Evolutionary conservation across 2,329 filamentous ascomycete species (phyloP).

Genomic region (Aschersonia sp.): DNA sequence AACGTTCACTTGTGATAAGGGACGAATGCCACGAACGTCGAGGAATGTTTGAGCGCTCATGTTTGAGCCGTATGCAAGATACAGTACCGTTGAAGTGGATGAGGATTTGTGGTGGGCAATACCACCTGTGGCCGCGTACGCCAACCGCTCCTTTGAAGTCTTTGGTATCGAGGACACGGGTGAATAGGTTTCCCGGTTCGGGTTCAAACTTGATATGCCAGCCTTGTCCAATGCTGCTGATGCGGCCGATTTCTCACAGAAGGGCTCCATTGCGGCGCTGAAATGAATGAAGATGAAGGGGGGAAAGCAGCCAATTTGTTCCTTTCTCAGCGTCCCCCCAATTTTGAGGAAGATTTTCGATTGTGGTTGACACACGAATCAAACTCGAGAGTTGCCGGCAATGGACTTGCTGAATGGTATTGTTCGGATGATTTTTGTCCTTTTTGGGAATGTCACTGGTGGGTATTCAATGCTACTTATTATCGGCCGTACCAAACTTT

Average conservation of each 20-base stretch:
- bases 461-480: not conserved
- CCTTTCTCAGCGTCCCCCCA: not conserved
- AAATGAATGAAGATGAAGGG: no score
- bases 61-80: slow-evolving; percentile 88
- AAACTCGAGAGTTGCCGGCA: not conserved
- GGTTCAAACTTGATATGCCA: slow-evolving; percentile 7
- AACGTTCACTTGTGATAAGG: slow-evolving; percentile 69
- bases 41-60: slow-evolving; percentile 68
- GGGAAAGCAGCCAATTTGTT: no score
- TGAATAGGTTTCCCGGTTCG: slow-evolving; percentile 13
- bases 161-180: slow-evolving; percentile 16
- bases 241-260: slow-evolving; percentile 1
- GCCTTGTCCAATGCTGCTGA: slow-evolving; percentile 12
- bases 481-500: not conserved
- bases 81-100: slow-evolving; percentile 44
- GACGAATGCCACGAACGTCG: slow-evolving; percentile 62
- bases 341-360: not conserved
- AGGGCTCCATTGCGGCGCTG: not conserved
- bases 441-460: not conserved
- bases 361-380: not conserved
- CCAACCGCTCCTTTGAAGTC: slow-evolving; percentile 15
- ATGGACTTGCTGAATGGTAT: not conserved
- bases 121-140: slow-evolving; percentile 13
- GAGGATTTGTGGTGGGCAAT: slow-evolving; percentile 9
- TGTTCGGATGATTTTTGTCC: not conserved